Base-by-base conservation (phyloP, 257 asterid species). In the Pogostemon cablin region DNA sequence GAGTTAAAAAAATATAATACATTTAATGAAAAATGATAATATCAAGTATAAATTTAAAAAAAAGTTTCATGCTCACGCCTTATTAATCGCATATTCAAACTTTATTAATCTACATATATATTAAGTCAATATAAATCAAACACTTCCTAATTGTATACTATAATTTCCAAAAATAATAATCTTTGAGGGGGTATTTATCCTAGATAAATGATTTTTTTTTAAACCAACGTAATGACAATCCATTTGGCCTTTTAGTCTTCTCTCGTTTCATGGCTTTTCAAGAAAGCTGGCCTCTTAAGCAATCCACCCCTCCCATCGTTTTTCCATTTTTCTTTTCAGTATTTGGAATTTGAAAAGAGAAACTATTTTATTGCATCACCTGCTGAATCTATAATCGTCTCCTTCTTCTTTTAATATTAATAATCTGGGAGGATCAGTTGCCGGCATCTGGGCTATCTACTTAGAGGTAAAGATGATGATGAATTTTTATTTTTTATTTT, bases 401-500 rank as follows among this genome's bases (percentile, higher is more conserved):
- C 65, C 69, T 58, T 59, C 52, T 67, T 60, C n/a, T 6, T 50
- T 11, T 32, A 69, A 43, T 11, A 57, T 39, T 65, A 69, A 41
- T 70, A 38, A 4, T 32, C 68, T 66, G 74, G 81, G 81, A 72
- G 69, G 46, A 59, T 67, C 62, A 35, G 67, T 64, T 65, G 6
- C 12, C 48, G 69, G 50, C 71, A 66, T 72, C 77, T 67, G 71
- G 71, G 71, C 67, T 72, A 62, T 44, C 77, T 50, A 8, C 7
- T 46, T 44, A 37, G 64, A 77, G 75, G 78, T 77, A 72, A 63
- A 64, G 0, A 47, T 32, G 6, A 1, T 9, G 15, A 43, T 50
- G 66, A 41, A 58, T 38, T 70, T 4, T 58, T 48, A 34, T 3
- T 3, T 64, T 7, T 35, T 58, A 9, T 15, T 4, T 53, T 58